Percentiles rank a stretch among this genome's conserved stretches.
phyloP scores from a whole-genome alignment of 768 basidiomycete species.

The Psilocybe cubensis region DNA sequence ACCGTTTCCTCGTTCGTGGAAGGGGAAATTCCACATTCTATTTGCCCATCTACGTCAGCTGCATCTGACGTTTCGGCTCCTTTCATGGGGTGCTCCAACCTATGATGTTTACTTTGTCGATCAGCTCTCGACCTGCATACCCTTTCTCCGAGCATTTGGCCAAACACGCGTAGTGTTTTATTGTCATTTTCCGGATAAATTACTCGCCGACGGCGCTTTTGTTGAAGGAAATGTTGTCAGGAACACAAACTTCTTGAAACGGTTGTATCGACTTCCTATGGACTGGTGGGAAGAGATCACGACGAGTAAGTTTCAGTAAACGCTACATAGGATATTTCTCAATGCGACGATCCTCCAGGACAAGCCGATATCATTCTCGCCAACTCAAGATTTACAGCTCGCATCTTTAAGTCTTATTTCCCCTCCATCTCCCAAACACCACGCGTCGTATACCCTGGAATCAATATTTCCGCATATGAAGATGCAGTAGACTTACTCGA shows the following conservation, averaged over 20 bases:
- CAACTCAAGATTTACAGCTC: constrained; percentile 90
- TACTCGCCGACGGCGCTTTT: constrained; percentile 75
- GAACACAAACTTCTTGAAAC: constrained; percentile 59
- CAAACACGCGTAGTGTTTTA: constrained; percentile 92
- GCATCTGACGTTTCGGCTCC: constrained; percentile 73
- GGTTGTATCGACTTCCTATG: constrained; percentile 85
- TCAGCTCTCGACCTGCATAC: constrained; percentile 92
- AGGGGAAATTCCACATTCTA: constrained; percentile 85
- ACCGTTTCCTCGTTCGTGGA: constrained; percentile 79
- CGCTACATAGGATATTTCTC: background rate
- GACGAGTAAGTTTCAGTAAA: constrained; percentile 60
- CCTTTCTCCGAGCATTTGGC: constrained; percentile 69
- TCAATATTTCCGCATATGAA: constrained; percentile 80
- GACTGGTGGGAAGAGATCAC: constrained; percentile 90
- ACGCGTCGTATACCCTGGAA: constrained; percentile 93
- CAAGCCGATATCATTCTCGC: constrained; percentile 91
- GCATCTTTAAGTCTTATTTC: constrained; percentile 79
- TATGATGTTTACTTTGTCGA: constrained; percentile 94
- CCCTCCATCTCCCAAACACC: constrained; percentile 63
- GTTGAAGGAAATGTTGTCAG: constrained; percentile 54
- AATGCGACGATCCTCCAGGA: constrained; percentile 44
- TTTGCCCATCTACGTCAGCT: constrained; percentile 90
- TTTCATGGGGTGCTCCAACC: constrained; percentile 46
- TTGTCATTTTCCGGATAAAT: constrained; percentile 97
- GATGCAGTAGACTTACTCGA: constrained; percentile 42